These are phyloP conservation scores for Peterozyma toletana DNA, from an alignment of 805 yeast species.

Conservation along the genomic window DNA sequence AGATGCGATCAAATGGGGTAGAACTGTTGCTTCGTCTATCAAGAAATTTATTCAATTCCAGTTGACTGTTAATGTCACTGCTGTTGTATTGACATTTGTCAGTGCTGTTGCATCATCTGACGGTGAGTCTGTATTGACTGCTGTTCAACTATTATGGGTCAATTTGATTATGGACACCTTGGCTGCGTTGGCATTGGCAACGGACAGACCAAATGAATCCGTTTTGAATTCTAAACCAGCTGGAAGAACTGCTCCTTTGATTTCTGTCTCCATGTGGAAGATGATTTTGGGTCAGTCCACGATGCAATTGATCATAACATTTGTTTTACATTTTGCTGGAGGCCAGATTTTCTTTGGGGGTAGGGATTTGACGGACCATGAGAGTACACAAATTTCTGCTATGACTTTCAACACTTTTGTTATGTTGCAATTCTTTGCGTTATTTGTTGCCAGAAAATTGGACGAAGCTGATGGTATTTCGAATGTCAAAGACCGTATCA, in stretches of 20 bases:
- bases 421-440: constrained; percentile 94
- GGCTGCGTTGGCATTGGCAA: constrained; percentile 95
- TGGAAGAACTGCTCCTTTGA: constrained; percentile 72
- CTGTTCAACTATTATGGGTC: constrained; percentile 96
- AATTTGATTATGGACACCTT: constrained; percentile 97
- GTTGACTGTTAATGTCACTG: constrained; percentile 92
- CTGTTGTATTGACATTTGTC: constrained; percentile 89
- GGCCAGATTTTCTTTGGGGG: constrained; percentile 42
- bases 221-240: constrained; percentile 78
- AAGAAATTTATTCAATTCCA: constrained; percentile 96
- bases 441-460: constrained; percentile 83
- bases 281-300: constrained; percentile 88
- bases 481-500: constrained; percentile 49
- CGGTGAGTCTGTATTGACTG: constrained; percentile 85
- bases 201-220: constrained; percentile 88
- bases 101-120: constrained; percentile 82
- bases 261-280: constrained; percentile 94
- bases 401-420: constrained; percentile 94
- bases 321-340: constrained; percentile 78
- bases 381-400: constrained; percentile 60
- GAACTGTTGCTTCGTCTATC: constrained; percentile 92
- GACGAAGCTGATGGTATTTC: constrained; percentile 77
- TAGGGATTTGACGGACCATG: constrained; percentile 28
- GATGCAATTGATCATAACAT: constrained; percentile 74
- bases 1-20: constrained; percentile 97